phyloP scores from a whole-genome alignment of 140 eudicot species.

The Stevia rebaudiana region DNA sequence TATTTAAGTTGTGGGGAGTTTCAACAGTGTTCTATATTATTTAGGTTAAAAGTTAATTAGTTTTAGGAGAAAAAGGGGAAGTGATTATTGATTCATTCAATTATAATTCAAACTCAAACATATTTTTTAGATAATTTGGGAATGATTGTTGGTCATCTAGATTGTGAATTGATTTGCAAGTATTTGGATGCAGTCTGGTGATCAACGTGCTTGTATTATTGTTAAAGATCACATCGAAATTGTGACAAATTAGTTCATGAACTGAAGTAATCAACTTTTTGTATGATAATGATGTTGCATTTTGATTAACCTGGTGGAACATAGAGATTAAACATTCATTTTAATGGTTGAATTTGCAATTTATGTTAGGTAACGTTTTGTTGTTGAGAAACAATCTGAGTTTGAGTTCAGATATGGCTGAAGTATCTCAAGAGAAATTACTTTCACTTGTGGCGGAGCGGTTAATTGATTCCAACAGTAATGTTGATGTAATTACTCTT shows the following conservation, averaged over 20 bases:
- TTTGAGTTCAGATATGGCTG: constrained; percentile 58
- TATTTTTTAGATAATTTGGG: not conserved
- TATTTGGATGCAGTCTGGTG: constrained; percentile 8
- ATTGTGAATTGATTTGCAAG: not conserved
- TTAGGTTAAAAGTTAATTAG: not conserved
- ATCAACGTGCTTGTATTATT: constrained; percentile 3
- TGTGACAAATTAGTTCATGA: not conserved
- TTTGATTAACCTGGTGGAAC: not conserved
- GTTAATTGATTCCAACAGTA: constrained; percentile 44
- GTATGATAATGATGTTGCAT: not conserved
- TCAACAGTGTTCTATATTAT: not conserved
- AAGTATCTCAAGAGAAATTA: constrained; percentile 82
- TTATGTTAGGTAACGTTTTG: constrained; percentile 66
- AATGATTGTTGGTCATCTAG: constrained; percentile 4
- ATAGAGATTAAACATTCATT: not conserved
- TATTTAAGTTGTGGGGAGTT: not conserved
- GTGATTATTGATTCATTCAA: not conserved
- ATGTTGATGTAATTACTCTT: not conserved
- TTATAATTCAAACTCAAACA: not conserved
- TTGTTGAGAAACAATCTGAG: constrained; percentile 59
- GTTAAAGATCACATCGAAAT: constrained; percentile 15
- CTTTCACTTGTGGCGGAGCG: constrained; percentile 82
- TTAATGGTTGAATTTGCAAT: not conserved
- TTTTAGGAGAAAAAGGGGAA: not conserved
- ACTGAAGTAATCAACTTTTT: not conserved